Evolutionary conservation across 768 basidiomycete species (phyloP), one percentile per base, ranked within the genome.

Genomic region (Ephemerocybe angulata): DNA sequence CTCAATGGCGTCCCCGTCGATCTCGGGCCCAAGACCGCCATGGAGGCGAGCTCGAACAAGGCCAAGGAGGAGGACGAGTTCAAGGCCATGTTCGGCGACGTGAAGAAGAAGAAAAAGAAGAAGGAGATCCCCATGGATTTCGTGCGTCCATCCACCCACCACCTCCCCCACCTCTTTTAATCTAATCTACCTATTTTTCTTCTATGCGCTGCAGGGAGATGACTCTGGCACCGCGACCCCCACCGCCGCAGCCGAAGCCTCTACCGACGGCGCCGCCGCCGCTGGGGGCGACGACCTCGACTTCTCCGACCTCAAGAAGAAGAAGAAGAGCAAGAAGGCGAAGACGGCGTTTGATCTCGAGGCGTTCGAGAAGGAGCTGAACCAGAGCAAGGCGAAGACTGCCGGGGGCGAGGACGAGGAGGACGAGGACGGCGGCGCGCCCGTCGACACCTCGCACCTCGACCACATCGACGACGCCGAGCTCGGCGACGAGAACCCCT

Each of bases 231-330:
- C 85, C 25, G 86, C 87, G 13, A 84, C 87, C 17, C 71, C 70
- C 2, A 68, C 67, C 13, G 72, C 70, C 21, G 77, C 78, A 24
- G 67, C 71, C 44, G 62, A 70, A 46, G 76, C 68, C 30, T 67
- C 66, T 24, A 33, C 44, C 7, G 46, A 25, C 11, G 77, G 80
- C 33, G 70, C 70, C 50, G 69, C 76, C 7, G 71, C 76, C n/a
- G 75, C 78, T 54, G 77, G 77, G 4, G 76, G 82, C 11, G 92
- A 89, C 58, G 94, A 94, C 62, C 79, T 95, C 55, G 91, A 93
- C 73, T 98, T 98, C 69, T 92, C 90, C 6, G 96, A 98, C 67
- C 79, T 98, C 70, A 97, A 98, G 77, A 96, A 94, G 80, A 95
- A 95, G 78, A 95, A 93, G 75, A 94, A 94, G 67, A 78, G 80